Evolutionary conservation across 257 asterid species (phyloP), one percentile per base, ranked within the genome.

Genomic region (Lycium ferocissimum): DNA sequence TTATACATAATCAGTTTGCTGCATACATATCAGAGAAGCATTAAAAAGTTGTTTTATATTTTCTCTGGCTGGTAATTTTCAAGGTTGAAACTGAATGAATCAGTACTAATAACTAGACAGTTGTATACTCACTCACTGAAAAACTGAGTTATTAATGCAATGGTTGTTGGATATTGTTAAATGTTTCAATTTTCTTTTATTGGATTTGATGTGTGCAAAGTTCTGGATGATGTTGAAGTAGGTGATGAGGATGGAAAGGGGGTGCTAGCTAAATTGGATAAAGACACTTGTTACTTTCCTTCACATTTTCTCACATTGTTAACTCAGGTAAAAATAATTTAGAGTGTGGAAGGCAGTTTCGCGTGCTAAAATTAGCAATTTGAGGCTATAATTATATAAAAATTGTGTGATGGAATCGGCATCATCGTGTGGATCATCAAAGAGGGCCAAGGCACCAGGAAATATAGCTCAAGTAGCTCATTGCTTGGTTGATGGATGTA

Each of bases 401-500:
- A 63, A 47, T 70, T 73, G 80, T 66, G 35, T 45, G 84, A 94
- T 94, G 98, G 98, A 93, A 85, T 89, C 97, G 7, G 88, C 94
- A 1, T 89, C 95, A 0, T 70, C 83, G 62, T 85, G 92, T 26
- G 91, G 92, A 81, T 87, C 98, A 33, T 94, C 98, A 4, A 95
- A 93, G 89, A 86, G 95, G 87, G 94, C 93, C 61, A 94, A 89
- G 87, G 92, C 98, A 82, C 91, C 87, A 1, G 92, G 92, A n/a
- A 86, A 18, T 49, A 62, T 86, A 14, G 40, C 88, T 40, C 95
- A 92, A 83, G 89, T 87, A 54, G 94, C 91, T 85, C 91, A 88
- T 83, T 96, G 98, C 91, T 89, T 91, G 93, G 99, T 93, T 53
- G 99, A 95, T 80, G 98, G 97, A 1, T 96, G 99, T 62, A 91